A percentile compares a stretch with the other conserved stretches of the same genome.
These are phyloP conservation scores for Populus simonii DNA, from an alignment of 345 rosid genomes.

Conservation along the genomic window DNA sequence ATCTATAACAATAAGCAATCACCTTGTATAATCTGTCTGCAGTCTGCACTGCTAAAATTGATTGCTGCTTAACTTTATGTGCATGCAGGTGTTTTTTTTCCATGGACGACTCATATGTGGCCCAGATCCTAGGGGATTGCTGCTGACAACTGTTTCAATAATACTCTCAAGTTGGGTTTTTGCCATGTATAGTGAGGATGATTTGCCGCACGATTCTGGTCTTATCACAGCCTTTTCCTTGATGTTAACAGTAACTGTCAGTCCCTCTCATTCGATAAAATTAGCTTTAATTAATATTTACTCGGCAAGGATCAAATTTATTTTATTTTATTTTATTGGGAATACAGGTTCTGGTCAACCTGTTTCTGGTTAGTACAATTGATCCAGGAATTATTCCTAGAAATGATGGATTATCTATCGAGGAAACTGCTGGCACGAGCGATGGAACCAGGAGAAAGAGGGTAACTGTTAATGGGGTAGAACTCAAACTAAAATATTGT, in stretches of 20 bases:
- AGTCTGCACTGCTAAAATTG: no score
- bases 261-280: not conserved
- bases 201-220: slow-evolving; percentile 19
- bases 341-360: slow-evolving; percentile 33
- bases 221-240: slow-evolving; percentile 10
- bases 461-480: slow-evolving; percentile 34
- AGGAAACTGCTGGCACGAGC: slow-evolving; percentile 19
- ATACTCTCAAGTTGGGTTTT: slow-evolving; percentile 40
- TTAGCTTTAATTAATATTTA: no score
- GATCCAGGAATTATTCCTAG: slow-evolving; percentile 44
- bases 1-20: no score
- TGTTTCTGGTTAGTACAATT: slow-evolving; percentile 28
- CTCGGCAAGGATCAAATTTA: no score
- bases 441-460: slow-evolving; percentile 25
- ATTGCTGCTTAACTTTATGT: no score
- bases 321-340: not conserved
- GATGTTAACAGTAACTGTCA: slow-evolving; percentile 27
- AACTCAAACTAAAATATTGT: slow-evolving; percentile 38
- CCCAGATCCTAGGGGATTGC: slow-evolving; percentile 42
- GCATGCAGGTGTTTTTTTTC: slow-evolving; percentile 41
- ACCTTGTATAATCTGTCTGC: no score
- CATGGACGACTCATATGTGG: slow-evolving; percentile 41
- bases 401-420: slow-evolving; percentile 15
- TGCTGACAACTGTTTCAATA: slow-evolving; percentile 29
- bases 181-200: slow-evolving; percentile 21